Percentiles rank a stretch among this genome's conserved stretches.
These are phyloP conservation scores for Salix arbutifolia DNA, from an alignment of 345 rosid species.

Conservation along the genomic window DNA sequence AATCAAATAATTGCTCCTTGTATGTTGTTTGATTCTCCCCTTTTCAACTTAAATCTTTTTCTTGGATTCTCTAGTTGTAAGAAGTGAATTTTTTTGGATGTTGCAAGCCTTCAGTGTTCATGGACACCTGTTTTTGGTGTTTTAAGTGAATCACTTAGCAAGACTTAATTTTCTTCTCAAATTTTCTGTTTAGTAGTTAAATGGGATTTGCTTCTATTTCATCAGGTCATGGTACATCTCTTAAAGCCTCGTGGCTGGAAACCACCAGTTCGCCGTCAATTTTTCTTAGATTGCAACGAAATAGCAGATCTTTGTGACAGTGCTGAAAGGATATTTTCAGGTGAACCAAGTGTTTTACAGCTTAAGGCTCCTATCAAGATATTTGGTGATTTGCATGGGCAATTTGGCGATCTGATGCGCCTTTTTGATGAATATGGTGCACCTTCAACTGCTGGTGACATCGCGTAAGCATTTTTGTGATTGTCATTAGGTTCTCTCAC, in stretches of 20 bases:
- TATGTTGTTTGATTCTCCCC: slow-evolving; percentile 2
- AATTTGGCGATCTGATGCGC: slow-evolving; percentile 99
- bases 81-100: slow-evolving; percentile 15
- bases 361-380: slow-evolving; percentile 87
- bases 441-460: slow-evolving; percentile 99
- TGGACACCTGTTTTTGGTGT: not conserved
- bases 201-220: not conserved
- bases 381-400: slow-evolving; percentile 98
- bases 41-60: not conserved
- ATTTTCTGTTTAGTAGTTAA: not conserved
- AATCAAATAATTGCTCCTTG: not conserved
- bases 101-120: slow-evolving; percentile 7
- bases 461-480: slow-evolving; percentile 60
- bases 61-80: slow-evolving; percentile 12
- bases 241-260: slow-evolving; percentile 98
- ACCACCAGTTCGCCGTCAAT: slow-evolving; percentile 90
- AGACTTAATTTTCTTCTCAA: not conserved
- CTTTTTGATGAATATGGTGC: slow-evolving; percentile 97
- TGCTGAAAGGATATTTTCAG: slow-evolving; percentile 76
- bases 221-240: slow-evolving; percentile 78
- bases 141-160: slow-evolving; percentile 5
- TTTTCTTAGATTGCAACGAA: slow-evolving; percentile 94
- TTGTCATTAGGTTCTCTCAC: not conserved
- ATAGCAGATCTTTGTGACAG: slow-evolving; percentile 91
- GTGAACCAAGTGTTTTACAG: slow-evolving; percentile 85